Conservation (phyloP, 306 rosid genomes). For the Gastrolobium bilobum region DNA sequence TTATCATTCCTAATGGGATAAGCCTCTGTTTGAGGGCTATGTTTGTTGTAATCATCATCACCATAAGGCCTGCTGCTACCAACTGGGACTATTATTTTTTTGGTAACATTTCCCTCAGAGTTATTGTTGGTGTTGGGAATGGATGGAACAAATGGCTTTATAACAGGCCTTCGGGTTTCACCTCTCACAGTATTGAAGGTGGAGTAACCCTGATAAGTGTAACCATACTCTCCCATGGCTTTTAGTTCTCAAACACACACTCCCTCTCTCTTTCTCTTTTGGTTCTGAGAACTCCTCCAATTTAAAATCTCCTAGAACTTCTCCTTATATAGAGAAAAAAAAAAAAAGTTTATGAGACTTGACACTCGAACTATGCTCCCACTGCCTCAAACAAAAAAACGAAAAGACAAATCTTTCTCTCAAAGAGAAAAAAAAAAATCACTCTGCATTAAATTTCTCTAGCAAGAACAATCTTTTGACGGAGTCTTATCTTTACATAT, state of each 20-base stretch:
- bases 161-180: conserved; percentile 14
- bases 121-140: conserved; percentile 23
- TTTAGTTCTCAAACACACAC: neutral
- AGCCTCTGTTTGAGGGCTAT: conserved; percentile 36
- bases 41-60: conserved; percentile 35
- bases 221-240: conserved; percentile 58
- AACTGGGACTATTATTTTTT: conserved; percentile 46
- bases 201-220: conserved; percentile 28
- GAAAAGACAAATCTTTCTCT: no score
- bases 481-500: no score
- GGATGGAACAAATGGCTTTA: conserved; percentile 45
- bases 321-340: conserved; percentile 44
- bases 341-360: neutral
- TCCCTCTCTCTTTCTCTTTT: neutral
- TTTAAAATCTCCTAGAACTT: conserved; percentile 23
- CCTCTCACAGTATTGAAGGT: conserved; percentile 36
- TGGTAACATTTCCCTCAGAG: conserved; percentile 33
- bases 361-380: neutral
- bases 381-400: neutral
- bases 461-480: no score
- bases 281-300: neutral
- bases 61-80: conserved; percentile 15
- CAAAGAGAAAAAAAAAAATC: no score
- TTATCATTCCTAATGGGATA: conserved; percentile 37
- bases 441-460: no score